Base-by-base conservation (phyloP, 768 basidiomycete species). In the Boletus reticuloceps region DNA sequence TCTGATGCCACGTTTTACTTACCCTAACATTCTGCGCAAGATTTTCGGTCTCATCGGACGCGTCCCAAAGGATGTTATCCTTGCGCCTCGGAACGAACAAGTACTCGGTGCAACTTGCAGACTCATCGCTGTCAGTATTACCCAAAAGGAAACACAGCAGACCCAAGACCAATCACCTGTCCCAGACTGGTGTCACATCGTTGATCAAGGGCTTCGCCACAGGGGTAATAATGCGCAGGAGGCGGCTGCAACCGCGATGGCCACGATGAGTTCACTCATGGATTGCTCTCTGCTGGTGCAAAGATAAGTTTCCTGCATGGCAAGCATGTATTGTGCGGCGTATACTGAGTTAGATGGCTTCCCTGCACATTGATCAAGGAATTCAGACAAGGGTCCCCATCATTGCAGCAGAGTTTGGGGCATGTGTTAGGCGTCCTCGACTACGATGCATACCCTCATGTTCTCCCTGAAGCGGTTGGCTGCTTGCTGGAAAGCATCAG, bases 181-280 rank as follows among this genome's bases (percentile, higher is more conserved):
- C 16, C 80, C 83, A 5, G 71, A 78, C 55, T 95, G 92, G 92
- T 75, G 77, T 51, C 74, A 78, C 40, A 73, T 96, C 40, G 71
- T 94, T 38, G 86, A 94, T 63, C 74, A 79, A 51, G 83, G 86
- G 17, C 74, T 95, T 55, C 89, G 86, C 70, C 85, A 91, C 66
- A 77, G 84, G 56, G 81, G 73, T 43, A 62, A 67, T 2, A 64
- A 70, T 16, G 89, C 89, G 4, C 95, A 95, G 71, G 84, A 89
- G 61, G 84, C 86, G 9, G 91, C 88, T 34, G 88, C 92, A 13
- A 69, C 67, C 25, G 87, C 89, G 7, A 79, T 92, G 75, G 79
- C 81, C 4, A 69, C 79, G n/a, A 72, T 91, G 54, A 94, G 91
- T 68, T 75, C 75, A 52, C 76, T 91, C 2, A 75, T 78, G 31